Evolutionary conservation across 352 stramenopile species (phyloP).

Genomic region (Pythium utonaiense): DNA sequence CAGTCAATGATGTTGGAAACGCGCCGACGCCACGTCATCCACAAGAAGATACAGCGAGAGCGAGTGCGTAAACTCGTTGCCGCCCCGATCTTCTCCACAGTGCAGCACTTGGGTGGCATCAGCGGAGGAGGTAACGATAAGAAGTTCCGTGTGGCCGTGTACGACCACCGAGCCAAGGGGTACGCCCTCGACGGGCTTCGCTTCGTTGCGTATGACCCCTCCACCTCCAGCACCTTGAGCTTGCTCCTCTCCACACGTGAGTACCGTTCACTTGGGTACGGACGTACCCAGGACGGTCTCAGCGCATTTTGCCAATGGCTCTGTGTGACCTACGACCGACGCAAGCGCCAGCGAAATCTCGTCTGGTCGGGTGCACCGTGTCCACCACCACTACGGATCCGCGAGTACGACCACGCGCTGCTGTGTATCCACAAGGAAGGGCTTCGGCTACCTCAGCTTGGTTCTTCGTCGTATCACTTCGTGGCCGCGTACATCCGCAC

Average conservation of each 20-base stretch:
- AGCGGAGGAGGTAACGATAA: constrained; percentile 17
- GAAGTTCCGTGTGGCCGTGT: constrained; percentile 41
- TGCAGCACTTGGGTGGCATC: constrained; percentile 6
- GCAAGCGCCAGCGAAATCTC: constrained; percentile 43
- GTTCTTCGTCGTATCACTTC: constrained; percentile 13
- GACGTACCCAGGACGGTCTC: constrained; percentile 36
- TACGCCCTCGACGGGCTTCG: constrained; percentile 50
- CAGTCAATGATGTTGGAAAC: constrained; percentile 26
- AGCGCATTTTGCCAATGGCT: constrained; percentile 56
- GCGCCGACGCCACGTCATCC: constrained; percentile 4
- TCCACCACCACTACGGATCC: constrained; percentile 44
- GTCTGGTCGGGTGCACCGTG: constrained; percentile 56
- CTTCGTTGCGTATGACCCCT: constrained; percentile 51
- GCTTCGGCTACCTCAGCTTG: constrained; percentile 17
- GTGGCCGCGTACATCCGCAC: constrained; percentile 40
- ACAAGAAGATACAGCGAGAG: constrained; percentile 13
- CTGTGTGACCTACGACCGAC: constrained; percentile 53
- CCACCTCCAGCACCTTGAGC: constrained; percentile 31
- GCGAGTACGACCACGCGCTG: constrained; percentile 44
- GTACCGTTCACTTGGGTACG: constrained; percentile 49
- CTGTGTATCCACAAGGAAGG: constrained; percentile 69
- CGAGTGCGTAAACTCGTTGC: constrained; percentile 36
- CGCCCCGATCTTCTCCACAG: constrained; percentile 8
- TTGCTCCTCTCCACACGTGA: constrained; percentile 40
- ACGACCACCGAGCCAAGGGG: constrained; percentile 33